Conservation (phyloP, 2,329 filamentous ascomycete species). For the Ophioceras dolichostomum region DNA sequence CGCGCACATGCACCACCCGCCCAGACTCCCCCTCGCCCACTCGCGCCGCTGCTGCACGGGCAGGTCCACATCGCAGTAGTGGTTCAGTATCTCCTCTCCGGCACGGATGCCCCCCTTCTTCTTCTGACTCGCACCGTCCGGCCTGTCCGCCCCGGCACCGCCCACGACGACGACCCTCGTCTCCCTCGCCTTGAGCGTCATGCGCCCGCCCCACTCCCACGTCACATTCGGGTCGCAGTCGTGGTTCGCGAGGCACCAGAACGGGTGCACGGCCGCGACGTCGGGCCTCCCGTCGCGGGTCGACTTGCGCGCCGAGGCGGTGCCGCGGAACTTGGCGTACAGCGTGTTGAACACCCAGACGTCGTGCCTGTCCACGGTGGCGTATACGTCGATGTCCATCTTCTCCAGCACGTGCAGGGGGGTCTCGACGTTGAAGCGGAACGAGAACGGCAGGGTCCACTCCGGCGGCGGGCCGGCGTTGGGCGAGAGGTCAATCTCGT, state of each 20-base stretch:
- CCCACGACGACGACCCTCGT: conserved; percentile 37
- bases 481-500: conserved; percentile 41
- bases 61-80: conserved; percentile 83
- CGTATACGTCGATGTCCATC: conserved; percentile 72
- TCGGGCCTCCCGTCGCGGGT: conserved; percentile 72
- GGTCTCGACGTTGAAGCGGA: conserved; percentile 60
- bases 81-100: conserved; percentile 80
- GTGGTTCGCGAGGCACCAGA: conserved; percentile 96
- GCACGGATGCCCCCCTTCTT: conserved; percentile 50
- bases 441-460: conserved; percentile 67
- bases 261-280: conserved; percentile 82
- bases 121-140: not conserved
- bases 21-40: conserved; percentile 79
- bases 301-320: conserved; percentile 75
- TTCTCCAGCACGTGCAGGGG: conserved; percentile 71
- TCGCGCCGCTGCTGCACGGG: conserved; percentile 71
- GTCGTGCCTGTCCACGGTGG: conserved; percentile 45
- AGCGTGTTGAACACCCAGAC: conserved; percentile 84
- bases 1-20: conserved; percentile 77
- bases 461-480: conserved; percentile 35
- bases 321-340: conserved; percentile 86
- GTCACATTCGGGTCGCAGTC: conserved; percentile 89
- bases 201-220: conserved; percentile 83
- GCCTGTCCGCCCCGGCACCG: not conserved
- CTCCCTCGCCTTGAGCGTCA: conserved; percentile 55